These are phyloP conservation scores for Fraxinus nigra DNA, from an alignment of 305 asterid genomes.

Conservation along the genomic window DNA sequence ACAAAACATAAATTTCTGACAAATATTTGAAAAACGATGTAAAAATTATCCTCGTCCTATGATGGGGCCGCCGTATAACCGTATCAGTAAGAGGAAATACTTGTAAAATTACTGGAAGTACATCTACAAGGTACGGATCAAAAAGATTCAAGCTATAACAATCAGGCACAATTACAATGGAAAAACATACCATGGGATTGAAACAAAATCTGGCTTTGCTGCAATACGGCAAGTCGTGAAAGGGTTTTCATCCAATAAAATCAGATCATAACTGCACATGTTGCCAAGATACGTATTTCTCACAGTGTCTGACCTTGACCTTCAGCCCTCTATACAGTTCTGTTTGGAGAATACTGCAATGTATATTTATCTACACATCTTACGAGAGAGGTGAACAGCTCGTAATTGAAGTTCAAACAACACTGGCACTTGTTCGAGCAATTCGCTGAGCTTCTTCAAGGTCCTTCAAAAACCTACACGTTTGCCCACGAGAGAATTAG, in stretches of 20 bases:
- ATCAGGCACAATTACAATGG: neutral
- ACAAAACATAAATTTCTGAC: neutral
- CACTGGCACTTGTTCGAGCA: constrained; percentile 57
- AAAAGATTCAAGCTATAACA: neutral
- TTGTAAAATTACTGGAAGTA: neutral
- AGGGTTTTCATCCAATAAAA: constrained; percentile 10
- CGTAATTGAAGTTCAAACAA: constrained; percentile 36
- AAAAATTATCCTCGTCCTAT: neutral
- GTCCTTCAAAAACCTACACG: constrained; percentile 75
- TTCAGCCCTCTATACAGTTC: constrained; percentile 25
- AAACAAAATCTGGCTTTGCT: neutral
- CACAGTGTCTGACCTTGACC: constrained; percentile 11
- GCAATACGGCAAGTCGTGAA: neutral
- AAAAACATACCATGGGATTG: neutral
- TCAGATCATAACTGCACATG: constrained; percentile 14
- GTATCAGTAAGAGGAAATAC: neutral
- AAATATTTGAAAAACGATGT: neutral
- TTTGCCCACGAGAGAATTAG: constrained; percentile 13
- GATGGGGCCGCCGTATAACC: neutral
- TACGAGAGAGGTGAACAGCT: neutral
- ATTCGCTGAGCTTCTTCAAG: constrained; percentile 95
- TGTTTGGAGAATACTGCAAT: constrained; percentile 12
- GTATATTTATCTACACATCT: constrained; percentile 25
- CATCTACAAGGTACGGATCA: neutral
- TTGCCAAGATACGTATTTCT: neutral